Percentiles rank a stretch among this genome's conserved stretches.
Conservation (phyloP, 106 monocot genomes). For the Platanthera guangdongensis region DNA sequence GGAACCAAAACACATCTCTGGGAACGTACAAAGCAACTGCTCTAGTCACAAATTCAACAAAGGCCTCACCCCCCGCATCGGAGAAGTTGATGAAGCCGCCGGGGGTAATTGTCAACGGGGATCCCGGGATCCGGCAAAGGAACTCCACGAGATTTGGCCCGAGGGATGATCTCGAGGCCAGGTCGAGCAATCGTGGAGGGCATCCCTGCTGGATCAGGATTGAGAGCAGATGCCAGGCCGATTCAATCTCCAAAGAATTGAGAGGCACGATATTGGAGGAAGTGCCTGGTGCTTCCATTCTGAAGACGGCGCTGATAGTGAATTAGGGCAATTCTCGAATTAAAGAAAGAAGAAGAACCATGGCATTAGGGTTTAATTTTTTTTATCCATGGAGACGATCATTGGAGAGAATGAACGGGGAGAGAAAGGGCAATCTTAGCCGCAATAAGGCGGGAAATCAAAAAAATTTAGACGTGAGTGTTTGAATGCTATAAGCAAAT, state of each 20-base stretch:
- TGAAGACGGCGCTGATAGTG: background rate
- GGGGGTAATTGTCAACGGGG: constrained; percentile 32
- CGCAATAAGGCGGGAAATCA: too few relatives aligned
- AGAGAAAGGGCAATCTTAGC: too few relatives aligned
- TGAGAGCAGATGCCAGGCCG: constrained; percentile 64
- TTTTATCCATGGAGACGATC: background rate
- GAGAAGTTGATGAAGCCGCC: constrained; percentile 36
- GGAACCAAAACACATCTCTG: constrained; percentile 11
- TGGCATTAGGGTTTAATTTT: background rate
- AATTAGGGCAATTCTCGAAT: background rate
- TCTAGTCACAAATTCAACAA: constrained; percentile 21
- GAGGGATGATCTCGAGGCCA: constrained; percentile 18
- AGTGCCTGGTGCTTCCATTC: background rate
- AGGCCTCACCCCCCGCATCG: constrained; percentile 11
- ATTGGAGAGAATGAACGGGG: background rate
- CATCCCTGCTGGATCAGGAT: constrained; percentile 44
- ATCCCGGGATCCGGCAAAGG: constrained; percentile 53
- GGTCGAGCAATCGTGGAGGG: constrained; percentile 35
- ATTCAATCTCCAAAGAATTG: constrained; percentile 23
- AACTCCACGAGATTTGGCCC: constrained; percentile 30
- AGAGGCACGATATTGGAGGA: background rate
- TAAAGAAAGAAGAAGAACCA: background rate
- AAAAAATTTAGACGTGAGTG: too few relatives aligned
- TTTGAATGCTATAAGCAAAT: too few relatives aligned
- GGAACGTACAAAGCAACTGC: constrained; percentile 8